Conservation (phyloP, 2,329 filamentous ascomycete genomes). For the Ophiocordyceps camponoti-rufipedis region DNA sequence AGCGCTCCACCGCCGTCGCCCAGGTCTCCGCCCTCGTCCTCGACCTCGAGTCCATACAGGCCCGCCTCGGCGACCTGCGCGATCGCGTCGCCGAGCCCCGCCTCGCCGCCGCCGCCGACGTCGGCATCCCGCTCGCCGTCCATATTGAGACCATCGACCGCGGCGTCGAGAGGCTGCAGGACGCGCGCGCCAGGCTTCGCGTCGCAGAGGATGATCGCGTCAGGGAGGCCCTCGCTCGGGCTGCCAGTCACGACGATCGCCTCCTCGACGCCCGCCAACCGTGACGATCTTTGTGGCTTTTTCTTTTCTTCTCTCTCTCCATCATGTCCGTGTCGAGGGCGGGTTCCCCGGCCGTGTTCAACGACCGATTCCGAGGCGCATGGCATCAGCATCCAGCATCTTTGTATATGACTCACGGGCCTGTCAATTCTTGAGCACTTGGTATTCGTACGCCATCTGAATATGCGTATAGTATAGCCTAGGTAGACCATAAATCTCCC, state of each 20-base stretch:
- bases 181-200: conserved; percentile 39
- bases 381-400: no score
- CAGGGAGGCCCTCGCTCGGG: conserved; percentile 27
- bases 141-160: conserved; percentile 60
- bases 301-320: no score
- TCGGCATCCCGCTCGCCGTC: conserved; percentile 43
- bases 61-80: conserved; percentile 51
- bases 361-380: no score
- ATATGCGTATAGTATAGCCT: no score
- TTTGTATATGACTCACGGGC: no score
- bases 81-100: conserved; percentile 53
- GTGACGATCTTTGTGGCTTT: not conserved
- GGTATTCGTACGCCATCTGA: no score
- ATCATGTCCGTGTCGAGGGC: no score
- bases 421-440: no score
- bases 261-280: conserved; percentile 19
- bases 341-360: no score
- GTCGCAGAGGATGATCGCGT: conserved; percentile 40
- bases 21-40: conserved; percentile 54
- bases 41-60: conserved; percentile 56
- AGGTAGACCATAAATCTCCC: no score
- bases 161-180: conserved; percentile 54
- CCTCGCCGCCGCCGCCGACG: conserved; percentile 27
- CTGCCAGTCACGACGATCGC: conserved; percentile 12
- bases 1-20: conserved; percentile 44